Evolutionary conservation across 2,329 filamentous ascomycete species (phyloP), one percentile per base, ranked within the genome.

Genomic region (Fusarium falciforme): DNA sequence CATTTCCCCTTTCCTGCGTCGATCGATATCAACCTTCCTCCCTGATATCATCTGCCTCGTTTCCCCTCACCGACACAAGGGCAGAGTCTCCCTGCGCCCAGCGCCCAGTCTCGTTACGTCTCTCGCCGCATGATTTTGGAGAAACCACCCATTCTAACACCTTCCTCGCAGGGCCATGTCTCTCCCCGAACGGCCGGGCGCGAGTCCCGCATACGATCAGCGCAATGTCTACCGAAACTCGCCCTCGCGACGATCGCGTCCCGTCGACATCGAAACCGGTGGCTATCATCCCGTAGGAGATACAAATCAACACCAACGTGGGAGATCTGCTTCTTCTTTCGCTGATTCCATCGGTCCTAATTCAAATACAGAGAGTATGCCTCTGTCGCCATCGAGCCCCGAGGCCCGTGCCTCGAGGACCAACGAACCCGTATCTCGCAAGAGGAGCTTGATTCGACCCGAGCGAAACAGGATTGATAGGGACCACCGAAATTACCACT

Each of bases 401-500:
- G 70, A 76, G 35, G 79, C 78, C 52, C 83, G 84, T 29, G 42
- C 54, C 35, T 67, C 74, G 42, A 47, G 42, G 22, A 27, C 27
- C 70, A 78, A 84, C 61, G 80, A 83, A 62, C 80, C 83, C 42
- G 82, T 89, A 69, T 80, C 84, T 70, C 91, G 95, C 77, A 98
- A 98, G 84, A 91, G 93, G 81, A 98, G 94, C 82, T 86, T 99
- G 73, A 92, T 99, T 80, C 89, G 93, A 71, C 96, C 96, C 1
- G 96, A 99, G 84, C 91, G 96, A 75, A 93, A 93, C 79, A 91
- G 93, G 76, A 94, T 97, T 76, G 93, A 95, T 77, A 91, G 89
- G 73, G 93, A 95, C 77, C 95, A 98, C 81, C 95, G 95, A 16
- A 97, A 98, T 82, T 99, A 98, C 80, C 90, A 98, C 84, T 99